Base-by-base conservation (phyloP, 106 monocot genomes). In the Phalaenopsis aphrodite region DNA sequence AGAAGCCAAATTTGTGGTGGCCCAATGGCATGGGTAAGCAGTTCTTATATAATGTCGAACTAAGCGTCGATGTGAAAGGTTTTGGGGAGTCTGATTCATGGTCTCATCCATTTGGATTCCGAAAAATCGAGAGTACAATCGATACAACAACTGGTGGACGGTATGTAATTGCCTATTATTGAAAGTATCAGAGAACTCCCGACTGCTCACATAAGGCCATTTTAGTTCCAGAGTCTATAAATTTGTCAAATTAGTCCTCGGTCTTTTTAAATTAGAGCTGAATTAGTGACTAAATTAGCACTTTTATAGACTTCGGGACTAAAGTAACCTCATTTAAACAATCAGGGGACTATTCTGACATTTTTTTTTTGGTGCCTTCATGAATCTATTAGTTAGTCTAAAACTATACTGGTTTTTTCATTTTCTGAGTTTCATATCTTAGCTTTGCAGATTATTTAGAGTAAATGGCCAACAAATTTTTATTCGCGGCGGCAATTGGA, bases 11-110 rank as follows among this genome's bases (percentile, higher is more conserved):
- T 56, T 85, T 98, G 74, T 98, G 94, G 98, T 98, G 98, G 98
- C 98, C 98, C 58, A 98, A 98, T 91, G 98, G 98, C 42, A 98
- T 94, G 98, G 98, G 98, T 12, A 84, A 91, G 47, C 98, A 98
- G 55, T 89, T 85, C 38, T 65, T 98, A 75, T 98, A 98, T 76
- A 85, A 94, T 94, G 92, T 98, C 55, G 85, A 71, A 72, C 85
- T 98, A 80, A 81, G 77, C 78, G 85, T 94, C 84, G 88, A 92
- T 82, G 92, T 93, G 38, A 92, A 94, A 49, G 94, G 92, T 81
- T 91, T 89, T 86, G 98, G 92, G n/a, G 94, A 94, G 49, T 98
- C 94, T 55, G 98, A 98, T 84, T 89, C 92, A 74, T 98, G 89
- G 94, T 84, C 48, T 61, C 90, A 98, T 88, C 82, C 82, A 42